Evolutionary conservation across 768 basidiomycete species (phyloP), one percentile per base, ranked within the genome.

Genomic region (Tubosaeta sp.): DNA sequence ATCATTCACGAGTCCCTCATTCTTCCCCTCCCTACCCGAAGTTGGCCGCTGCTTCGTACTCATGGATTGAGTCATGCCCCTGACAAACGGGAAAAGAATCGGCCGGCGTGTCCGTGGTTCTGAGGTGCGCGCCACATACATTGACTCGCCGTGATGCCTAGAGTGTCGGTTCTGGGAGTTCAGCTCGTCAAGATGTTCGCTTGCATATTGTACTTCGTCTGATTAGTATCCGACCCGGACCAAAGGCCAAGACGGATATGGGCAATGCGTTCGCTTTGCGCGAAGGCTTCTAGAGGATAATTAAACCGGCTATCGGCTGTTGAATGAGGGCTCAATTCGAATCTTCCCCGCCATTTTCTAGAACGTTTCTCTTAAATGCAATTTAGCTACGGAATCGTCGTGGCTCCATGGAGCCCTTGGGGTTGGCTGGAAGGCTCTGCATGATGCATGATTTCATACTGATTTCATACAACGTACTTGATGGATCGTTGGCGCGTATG

Each of bases 341-440:
- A 46, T 22, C 27, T 18, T 25, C 10, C 12, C 21, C 13, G 35
- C 19, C n/a, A 38, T 47, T n/a, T 46, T 50, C 24, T 31, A 38
- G 18, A 6, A 13, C 31, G n/a, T 10, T 18, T 21, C 8, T 22
- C 25, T 50, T 16, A 51, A 52, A 35, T 18, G 34, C 7, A 36
- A 39, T 32, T 44, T 36, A n/a, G 40, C 44, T 30, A 35, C 35
- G 39, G 40, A 25, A 41, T 48, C 19, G 31, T 25, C 25, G 38
- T 19, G 38, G 44, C 46, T 58, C 62, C 65, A 65, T 58, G 65
- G 60, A 58, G 36, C 56, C 56, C 62, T 53, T 67, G 64, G 65
- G 55, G 57, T 48, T 54, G 39, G 10, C 5, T 21, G 16, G 49
- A 34, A 14, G 46, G 45, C 25, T 31, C 41, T 12, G 25, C 42